Conservation (phyloP, 139 green algal species). For the Coccomyxa sp. region DNA sequence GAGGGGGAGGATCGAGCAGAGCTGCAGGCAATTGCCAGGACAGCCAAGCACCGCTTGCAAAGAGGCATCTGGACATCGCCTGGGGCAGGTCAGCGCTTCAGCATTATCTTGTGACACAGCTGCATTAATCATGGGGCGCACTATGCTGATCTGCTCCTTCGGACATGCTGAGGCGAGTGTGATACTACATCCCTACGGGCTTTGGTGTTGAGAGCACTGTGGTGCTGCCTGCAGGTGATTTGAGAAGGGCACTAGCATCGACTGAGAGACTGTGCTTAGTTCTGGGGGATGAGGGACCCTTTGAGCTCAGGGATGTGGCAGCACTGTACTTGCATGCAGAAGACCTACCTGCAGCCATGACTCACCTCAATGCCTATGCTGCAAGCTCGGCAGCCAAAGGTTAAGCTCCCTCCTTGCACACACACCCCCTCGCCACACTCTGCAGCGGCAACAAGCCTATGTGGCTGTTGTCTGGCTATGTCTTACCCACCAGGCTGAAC, state of each 20-base stretch:
- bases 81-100: conserved; percentile 21
- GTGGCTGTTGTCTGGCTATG: not conserved
- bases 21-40: conserved; percentile 48
- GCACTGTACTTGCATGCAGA: conserved; percentile 59
- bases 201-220: not conserved
- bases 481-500: not conserved
- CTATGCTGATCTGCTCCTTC: not conserved
- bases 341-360: conserved; percentile 27
- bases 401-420: not conserved
- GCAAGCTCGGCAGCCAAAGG: not conserved
- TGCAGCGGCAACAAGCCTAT: not conserved
- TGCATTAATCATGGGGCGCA: not conserved
- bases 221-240: conserved; percentile 42
- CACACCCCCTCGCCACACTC: not conserved
- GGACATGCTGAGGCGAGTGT: not conserved
- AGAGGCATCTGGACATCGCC: conserved; percentile 78
- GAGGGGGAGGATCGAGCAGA: conserved; percentile 37
- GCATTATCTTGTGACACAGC: not conserved
- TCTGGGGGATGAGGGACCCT: conserved; percentile 12
- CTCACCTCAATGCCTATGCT: conserved; percentile 49
- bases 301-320: conserved; percentile 47
- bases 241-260: conserved; percentile 53
- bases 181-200: not conserved
- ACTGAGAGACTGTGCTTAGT: conserved; percentile 58
- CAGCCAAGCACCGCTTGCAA: conserved; percentile 65